phyloP scores from a whole-genome alignment of 1,139 yeast species.

The Pichia sp. region DNA sequence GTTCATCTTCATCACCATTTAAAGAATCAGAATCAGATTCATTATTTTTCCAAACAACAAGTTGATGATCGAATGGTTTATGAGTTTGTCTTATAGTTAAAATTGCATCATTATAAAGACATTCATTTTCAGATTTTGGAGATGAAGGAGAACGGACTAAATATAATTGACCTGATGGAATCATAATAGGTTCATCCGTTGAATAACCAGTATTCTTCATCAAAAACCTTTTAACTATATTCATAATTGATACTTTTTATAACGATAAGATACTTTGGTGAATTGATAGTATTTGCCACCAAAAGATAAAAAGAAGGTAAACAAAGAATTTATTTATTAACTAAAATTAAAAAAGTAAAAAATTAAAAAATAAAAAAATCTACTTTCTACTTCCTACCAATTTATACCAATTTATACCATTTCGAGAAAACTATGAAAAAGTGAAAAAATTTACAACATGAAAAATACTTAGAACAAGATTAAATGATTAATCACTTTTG shows the following conservation, averaged over 20 bases:
- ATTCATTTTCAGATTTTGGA: constrained; percentile 83
- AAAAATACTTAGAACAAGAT: background rate
- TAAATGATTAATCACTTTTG: no score
- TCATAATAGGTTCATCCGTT: constrained; percentile 61
- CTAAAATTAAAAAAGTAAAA: background rate
- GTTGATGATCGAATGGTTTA: constrained; percentile 59
- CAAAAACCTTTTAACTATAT: constrained; percentile 66
- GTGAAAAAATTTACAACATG: no score
- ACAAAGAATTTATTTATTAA: no score
- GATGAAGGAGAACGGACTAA: constrained; percentile 69
- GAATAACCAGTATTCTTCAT: constrained; percentile 32
- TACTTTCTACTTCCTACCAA: no score
- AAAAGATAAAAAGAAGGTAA: background rate
- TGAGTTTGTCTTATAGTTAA: constrained; percentile 67
- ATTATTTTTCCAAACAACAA: constrained; percentile 63
- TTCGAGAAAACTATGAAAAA: no score
- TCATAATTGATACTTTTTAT: no score
- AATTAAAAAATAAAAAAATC: background rate
- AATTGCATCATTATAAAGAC: constrained; percentile 75
- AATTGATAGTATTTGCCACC: background rate
- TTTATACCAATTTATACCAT: no score
- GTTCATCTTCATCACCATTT: constrained; percentile 53
- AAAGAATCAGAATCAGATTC: constrained; percentile 34
- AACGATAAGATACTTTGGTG: no score
- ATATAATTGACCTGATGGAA: constrained; percentile 77